These are phyloP conservation scores for Mycosphaerella arachidis DNA, from an alignment of 2,329 filamentous ascomycete genomes.

Conservation along the genomic window DNA sequence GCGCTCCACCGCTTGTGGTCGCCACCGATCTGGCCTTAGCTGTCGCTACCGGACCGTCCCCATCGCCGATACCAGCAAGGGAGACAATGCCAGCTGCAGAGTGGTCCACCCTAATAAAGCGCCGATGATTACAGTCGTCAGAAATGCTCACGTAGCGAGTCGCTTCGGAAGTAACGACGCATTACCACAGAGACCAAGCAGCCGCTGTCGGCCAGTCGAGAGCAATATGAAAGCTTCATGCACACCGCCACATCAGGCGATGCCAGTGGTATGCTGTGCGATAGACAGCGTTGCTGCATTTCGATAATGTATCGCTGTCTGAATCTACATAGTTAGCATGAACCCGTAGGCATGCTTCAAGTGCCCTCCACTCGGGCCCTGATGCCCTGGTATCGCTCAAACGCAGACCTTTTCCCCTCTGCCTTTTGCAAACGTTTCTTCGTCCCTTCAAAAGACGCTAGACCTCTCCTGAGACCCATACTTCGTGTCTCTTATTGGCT, in stretches of 20 bases:
- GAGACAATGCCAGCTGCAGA: no score
- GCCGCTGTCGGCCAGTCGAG: background rate
- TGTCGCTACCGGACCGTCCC: no score
- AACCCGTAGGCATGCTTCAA: background rate
- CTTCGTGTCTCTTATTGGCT: no score
- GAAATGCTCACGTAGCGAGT: no score
- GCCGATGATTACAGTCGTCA: no score
- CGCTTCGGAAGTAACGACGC: no score
- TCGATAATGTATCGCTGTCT: background rate
- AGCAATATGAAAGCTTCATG: background rate
- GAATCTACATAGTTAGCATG: background rate
- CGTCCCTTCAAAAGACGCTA: background rate
- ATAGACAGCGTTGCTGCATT: background rate
- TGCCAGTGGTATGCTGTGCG: background rate
- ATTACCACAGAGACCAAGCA: no score
- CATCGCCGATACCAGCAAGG: no score
- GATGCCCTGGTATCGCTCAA: slow-evolving; percentile 4
- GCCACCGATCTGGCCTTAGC: background rate
- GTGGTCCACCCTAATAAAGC: no score
- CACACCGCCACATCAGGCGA: background rate
- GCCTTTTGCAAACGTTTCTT: background rate
- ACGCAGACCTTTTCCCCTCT: background rate
- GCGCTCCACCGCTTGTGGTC: background rate
- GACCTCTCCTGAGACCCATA: background rate
- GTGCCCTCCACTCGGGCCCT: slow-evolving; percentile 12